Percentiles rank a stretch among this genome's conserved stretches.
Conservation (phyloP, 768 basidiomycete genomes). For the Boletus pseudo-olivaceus region DNA sequence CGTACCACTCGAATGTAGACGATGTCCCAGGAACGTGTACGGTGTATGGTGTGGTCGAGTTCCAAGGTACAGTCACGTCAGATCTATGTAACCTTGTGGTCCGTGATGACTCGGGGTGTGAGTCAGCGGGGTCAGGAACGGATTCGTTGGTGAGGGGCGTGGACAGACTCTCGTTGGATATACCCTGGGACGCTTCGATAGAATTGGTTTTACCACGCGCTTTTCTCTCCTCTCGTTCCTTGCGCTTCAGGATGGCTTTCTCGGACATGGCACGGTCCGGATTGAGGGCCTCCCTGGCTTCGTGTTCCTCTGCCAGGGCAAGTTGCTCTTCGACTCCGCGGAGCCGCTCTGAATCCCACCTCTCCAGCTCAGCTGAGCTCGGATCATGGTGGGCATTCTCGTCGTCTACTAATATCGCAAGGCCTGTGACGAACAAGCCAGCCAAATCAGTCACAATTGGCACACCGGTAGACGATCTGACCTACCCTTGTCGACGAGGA, state of each 20-base stretch:
- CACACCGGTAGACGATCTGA: too few relatives aligned
- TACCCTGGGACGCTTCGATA: constrained; percentile 3
- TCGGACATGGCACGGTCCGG: constrained; percentile 48
- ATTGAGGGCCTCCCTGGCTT: constrained; percentile 41
- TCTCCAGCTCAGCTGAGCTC: constrained; percentile 41
- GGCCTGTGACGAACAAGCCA: constrained; percentile 42
- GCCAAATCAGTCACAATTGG: neutral
- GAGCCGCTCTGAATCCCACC: constrained; percentile 52
- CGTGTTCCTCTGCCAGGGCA: constrained; percentile 46
- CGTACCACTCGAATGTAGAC: constrained; percentile 65
- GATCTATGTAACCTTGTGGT: neutral
- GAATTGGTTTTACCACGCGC: constrained; percentile 11
- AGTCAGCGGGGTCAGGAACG: neutral
- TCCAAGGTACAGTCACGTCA: constrained; percentile 6
- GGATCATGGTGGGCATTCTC: constrained; percentile 52
- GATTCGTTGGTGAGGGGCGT: neutral
- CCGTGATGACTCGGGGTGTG: constrained; percentile 1
- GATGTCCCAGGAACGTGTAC: constrained; percentile 70
- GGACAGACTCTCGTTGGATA: constrained; percentile 8
- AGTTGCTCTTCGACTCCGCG: constrained; percentile 48
- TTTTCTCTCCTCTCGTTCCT: constrained; percentile 57
- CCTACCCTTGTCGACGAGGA: constrained; percentile 78
- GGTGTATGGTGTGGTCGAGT: constrained; percentile 37
- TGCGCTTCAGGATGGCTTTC: constrained; percentile 67
- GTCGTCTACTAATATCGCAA: constrained; percentile 78